A percentile compares a stretch with the other conserved stretches of the same genome.
Conservation (phyloP, 129 eudicot species). For the Flaveria ramosissima region DNA sequence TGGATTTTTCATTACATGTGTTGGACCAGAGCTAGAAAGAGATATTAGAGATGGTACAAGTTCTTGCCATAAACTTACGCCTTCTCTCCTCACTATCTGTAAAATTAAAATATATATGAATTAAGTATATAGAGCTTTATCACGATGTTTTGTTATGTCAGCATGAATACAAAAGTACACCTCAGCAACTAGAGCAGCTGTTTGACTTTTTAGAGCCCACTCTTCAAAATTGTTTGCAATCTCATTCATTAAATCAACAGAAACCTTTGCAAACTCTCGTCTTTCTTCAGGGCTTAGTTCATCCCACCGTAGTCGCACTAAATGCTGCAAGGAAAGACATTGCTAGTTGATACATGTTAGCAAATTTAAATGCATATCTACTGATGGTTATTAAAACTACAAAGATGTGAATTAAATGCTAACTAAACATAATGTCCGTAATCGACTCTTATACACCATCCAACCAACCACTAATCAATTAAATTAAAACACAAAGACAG, state of each 20-base stretch:
- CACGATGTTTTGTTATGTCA: constrained; percentile 11
- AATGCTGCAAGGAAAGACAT: constrained; percentile 61
- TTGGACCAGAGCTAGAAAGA: constrained; percentile 75
- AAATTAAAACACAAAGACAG: not conserved
- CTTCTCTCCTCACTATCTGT: constrained; percentile 97
- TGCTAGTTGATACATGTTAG: not conserved
- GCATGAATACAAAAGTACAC: constrained; percentile 39
- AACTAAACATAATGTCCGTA: not conserved
- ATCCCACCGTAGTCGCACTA: constrained; percentile 94
- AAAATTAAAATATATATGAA: constrained; percentile 21
- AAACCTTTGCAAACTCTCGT: constrained; percentile 70
- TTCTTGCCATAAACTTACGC: constrained; percentile 75
- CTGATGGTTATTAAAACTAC: not conserved
- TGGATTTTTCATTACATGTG: constrained; percentile 59
- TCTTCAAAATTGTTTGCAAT: constrained; percentile 66
- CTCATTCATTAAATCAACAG: constrained; percentile 73
- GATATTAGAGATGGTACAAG: constrained; percentile 71
- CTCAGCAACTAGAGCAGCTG: constrained; percentile 95
- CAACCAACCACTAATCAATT: not conserved
- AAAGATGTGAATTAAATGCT: not conserved
- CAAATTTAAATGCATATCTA: not conserved
- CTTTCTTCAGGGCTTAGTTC: constrained; percentile 63
- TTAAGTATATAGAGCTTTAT: constrained; percentile 18
- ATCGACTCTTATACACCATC: not conserved
- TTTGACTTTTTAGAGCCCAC: constrained; percentile 95